phyloP scores from a whole-genome alignment of 169 alveolate genomes.

The Ichthyophthirius multifiliis region DNA sequence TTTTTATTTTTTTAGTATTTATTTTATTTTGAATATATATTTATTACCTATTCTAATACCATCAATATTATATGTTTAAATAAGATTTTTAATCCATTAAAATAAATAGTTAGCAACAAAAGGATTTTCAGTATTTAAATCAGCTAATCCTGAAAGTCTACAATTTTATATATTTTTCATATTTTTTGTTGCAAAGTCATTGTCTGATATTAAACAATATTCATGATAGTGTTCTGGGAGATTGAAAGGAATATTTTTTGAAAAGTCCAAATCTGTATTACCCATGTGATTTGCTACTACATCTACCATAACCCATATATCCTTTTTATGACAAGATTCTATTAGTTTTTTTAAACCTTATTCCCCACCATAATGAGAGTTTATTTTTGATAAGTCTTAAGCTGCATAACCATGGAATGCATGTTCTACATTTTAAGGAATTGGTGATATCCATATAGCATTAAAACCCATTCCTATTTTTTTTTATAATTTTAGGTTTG shows the following conservation, averaged over 20 bases:
- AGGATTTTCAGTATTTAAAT: conserved; percentile 67
- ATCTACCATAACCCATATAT: conserved; percentile 85
- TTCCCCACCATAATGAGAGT: conserved; percentile 77
- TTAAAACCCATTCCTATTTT: conserved; percentile 79
- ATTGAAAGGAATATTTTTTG: conserved; percentile 77
- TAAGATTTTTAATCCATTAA: conserved; percentile 66
- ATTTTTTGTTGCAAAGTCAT: conserved; percentile 60
- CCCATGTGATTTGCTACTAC: conserved; percentile 88
- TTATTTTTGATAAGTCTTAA: conserved; percentile 57
- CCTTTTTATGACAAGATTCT: conserved; percentile 64
- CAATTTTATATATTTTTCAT: conserved; percentile 77
- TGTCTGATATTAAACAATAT: conserved; percentile 62
- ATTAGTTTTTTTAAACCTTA: conserved; percentile 63
- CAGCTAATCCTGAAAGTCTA: conserved; percentile 82
- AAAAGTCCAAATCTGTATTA: conserved; percentile 58
- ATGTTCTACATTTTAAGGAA: conserved; percentile 62
- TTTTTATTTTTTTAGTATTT: background rate
- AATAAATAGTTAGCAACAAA: conserved; percentile 63
- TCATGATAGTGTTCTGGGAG: conserved; percentile 77
- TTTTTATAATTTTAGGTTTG: too few species aligned
- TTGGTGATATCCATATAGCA: conserved; percentile 87
- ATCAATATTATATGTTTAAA: conserved; percentile 70
- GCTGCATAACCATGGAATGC: conserved; percentile 85
- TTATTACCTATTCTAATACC: conserved; percentile 76
- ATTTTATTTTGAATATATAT: background rate